Evolutionary conservation across 139 green algal species (phyloP).

Genomic region (Volvox reticuliferus): DNA sequence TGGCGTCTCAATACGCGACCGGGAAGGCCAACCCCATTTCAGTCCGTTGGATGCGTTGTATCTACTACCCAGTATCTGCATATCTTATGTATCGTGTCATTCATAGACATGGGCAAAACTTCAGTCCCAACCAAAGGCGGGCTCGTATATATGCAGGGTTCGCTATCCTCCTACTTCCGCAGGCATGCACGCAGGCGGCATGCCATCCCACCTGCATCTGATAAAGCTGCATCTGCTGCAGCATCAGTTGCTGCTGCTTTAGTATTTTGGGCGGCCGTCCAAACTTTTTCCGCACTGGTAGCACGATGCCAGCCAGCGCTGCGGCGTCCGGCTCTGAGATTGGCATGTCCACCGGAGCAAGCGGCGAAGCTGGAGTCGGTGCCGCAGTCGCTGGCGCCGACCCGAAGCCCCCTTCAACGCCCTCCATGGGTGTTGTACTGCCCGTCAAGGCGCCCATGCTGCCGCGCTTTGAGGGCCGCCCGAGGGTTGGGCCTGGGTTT

Average conservation of each 20-base stretch:
- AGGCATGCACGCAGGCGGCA: no score
- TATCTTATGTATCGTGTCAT: no score
- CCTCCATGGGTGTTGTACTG: neutral
- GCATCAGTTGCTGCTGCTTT: constrained; percentile 15
- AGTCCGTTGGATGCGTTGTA: no score
- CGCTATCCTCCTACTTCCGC: no score
- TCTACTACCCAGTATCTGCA: no score
- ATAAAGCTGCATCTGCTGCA: constrained; percentile 22
- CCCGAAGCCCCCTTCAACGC: neutral
- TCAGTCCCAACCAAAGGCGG: no score
- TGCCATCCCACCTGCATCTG: neutral
- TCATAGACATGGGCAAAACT: no score
- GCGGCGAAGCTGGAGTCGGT: neutral
- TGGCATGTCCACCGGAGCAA: neutral
- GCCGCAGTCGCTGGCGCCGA: neutral
- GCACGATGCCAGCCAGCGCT: neutral
- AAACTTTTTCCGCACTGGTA: neutral
- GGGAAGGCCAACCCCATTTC: no score
- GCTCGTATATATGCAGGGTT: no score
- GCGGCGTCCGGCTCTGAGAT: neutral
- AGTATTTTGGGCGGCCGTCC: constrained; percentile 19
- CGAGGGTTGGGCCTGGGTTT: neutral
- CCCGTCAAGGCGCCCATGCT: neutral
- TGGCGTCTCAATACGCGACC: no score
- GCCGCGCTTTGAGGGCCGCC: neutral